phyloP scores from a whole-genome alignment of 2,329 filamentous ascomycete genomes.

The Arthrobotrys iridis region DNA sequence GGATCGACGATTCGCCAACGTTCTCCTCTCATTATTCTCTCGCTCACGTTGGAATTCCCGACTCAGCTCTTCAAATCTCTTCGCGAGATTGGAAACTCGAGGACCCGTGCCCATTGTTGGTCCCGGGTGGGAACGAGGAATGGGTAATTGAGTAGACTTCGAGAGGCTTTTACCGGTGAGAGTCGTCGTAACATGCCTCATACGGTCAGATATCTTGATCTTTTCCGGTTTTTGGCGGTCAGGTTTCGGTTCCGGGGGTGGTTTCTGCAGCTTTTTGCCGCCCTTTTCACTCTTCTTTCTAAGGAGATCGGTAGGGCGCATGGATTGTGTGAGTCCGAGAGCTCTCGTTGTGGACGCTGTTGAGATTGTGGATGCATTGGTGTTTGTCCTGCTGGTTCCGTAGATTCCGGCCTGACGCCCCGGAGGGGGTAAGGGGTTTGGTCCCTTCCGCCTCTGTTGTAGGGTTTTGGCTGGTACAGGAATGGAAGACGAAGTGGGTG shows the following conservation, averaged over 20 bases:
- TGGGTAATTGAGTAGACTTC: constrained; percentile 40
- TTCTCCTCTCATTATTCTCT: constrained; percentile 78
- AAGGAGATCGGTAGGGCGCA: constrained; percentile 48
- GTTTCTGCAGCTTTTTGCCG: constrained; percentile 44
- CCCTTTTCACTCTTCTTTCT: constrained; percentile 52
- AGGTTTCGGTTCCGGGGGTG: constrained; percentile 47
- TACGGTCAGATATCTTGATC: constrained; percentile 53
- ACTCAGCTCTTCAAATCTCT: constrained; percentile 95
- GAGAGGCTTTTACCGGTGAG: constrained; percentile 47
- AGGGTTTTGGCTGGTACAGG: constrained; percentile 22
- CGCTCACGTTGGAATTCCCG: constrained; percentile 96
- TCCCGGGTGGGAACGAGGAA: constrained; percentile 28
- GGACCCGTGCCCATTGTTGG: constrained; percentile 71
- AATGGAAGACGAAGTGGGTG: constrained; percentile 14
- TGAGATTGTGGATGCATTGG: constrained; percentile 47
- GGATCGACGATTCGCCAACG: constrained; percentile 80
- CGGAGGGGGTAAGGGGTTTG: constrained; percentile 19
- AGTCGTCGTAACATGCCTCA: constrained; percentile 52
- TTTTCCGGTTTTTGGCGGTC: constrained; percentile 49
- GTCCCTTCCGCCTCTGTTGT: constrained; percentile 36
- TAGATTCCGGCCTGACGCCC: constrained; percentile 25
- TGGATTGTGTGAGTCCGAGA: constrained; percentile 47
- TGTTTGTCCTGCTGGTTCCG: constrained; percentile 12
- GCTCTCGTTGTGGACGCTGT: constrained; percentile 34
- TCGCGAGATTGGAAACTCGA: constrained; percentile 88